Base-by-base conservation (phyloP, 345 rosid genomes). In the Physaria fendleri region DNA sequence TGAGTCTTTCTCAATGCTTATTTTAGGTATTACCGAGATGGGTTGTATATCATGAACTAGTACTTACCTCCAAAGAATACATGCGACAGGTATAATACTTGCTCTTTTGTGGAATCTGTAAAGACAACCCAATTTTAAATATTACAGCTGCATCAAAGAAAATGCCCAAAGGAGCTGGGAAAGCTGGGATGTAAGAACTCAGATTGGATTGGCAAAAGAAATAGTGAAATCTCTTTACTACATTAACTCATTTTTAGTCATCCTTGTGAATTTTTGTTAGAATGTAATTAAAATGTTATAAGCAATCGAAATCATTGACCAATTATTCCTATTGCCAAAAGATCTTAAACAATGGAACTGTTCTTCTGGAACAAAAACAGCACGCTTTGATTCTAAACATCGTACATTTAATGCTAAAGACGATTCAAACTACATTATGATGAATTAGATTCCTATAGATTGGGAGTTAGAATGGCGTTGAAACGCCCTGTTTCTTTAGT, bases 61-160 rank as follows among this genome's bases (percentile, higher is more conserved):
- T 90, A 41, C 79, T 90, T 42, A 90, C 97, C 30, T 81, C 87
- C 6, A 90, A 90, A 70, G 95, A 87, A 67, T 87, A 87, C 56
- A 83, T 90, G 94, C 72, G 87, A 72, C 85, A 87, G 77, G 94
- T 38, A 5, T 14, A 13, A 2, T 32, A 4, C 18, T 2, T 3
- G n/a, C 11, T 8, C 21, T 20, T 51, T 13, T 62, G 23, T 35
- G 38, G 12, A 45, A 17, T 21, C 5, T 11, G 1, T 40, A 23
- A 55, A 28, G 1, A 37, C 24, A 15, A 40, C 20, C 44, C 32
- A 2, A n/a, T 62, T n/a, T 48, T 28, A 25, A 38, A 11, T 29
- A 24, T 66, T 2, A 35, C 96, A 91, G 96, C 75, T 17, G 74
- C 68, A 17, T 72, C 95, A 10, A 92, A 88, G 84, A 86, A 92